These are phyloP conservation scores for Groenewaldozyma salmanticensis DNA, from an alignment of 805 yeast genomes.

Conservation along the genomic window DNA sequence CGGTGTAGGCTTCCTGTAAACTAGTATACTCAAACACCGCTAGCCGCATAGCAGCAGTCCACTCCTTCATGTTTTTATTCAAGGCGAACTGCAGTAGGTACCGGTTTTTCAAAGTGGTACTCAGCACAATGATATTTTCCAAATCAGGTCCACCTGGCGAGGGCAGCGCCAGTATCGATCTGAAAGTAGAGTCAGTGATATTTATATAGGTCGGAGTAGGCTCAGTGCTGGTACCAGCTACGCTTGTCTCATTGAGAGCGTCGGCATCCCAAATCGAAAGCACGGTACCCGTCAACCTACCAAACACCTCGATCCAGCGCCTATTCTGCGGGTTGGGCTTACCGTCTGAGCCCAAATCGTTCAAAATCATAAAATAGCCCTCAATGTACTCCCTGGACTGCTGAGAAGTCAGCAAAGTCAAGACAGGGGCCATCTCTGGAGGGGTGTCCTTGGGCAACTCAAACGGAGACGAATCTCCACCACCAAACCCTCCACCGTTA, in stretches of 20 bases:
- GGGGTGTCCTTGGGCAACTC: constrained; percentile 33
- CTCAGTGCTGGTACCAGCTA: constrained; percentile 46
- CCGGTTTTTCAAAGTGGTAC: constrained; percentile 87
- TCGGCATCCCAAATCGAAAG: constrained; percentile 79
- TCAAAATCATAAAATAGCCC: constrained; percentile 38
- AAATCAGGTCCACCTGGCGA: constrained; percentile 49
- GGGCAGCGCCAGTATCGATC: constrained; percentile 58
- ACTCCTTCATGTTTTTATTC: constrained; percentile 50
- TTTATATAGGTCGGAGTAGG: constrained; percentile 77
- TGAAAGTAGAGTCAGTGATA: constrained; percentile 81
- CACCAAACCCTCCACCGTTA: neutral
- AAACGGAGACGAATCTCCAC: constrained; percentile 2
- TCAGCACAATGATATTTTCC: constrained; percentile 72
- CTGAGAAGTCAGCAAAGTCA: constrained; percentile 63
- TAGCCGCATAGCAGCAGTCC: constrained; percentile 80
- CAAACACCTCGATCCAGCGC: constrained; percentile 88
- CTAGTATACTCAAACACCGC: constrained; percentile 72
- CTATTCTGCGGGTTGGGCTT: constrained; percentile 58
- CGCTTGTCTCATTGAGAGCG: constrained; percentile 41
- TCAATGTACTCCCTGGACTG: constrained; percentile 53
- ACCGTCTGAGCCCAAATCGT: constrained; percentile 54
- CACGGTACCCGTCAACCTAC: constrained; percentile 82
- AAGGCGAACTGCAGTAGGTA: constrained; percentile 71
- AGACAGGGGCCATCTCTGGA: constrained; percentile 60
- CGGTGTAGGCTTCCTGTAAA: constrained; percentile 93